Evolutionary conservation across 768 basidiomycete genomes (phyloP).

Genomic region (Boletus edulis): DNA sequence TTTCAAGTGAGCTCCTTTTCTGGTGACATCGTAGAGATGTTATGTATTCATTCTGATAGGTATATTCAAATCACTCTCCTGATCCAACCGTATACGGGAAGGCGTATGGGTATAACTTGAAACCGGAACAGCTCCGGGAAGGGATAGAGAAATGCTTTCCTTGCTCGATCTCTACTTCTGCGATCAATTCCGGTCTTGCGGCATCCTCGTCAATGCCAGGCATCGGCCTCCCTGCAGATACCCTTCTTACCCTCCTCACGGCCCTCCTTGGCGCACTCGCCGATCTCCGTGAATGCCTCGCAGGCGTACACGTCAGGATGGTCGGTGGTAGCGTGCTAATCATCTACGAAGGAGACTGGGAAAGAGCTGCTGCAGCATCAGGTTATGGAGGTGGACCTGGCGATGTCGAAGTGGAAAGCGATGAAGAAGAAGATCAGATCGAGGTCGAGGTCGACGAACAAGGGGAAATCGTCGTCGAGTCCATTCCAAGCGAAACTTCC

Average conservation of each 20-base stretch:
- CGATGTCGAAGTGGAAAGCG: constrained; percentile 22
- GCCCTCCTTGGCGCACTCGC: constrained; percentile 51
- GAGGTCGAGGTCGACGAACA: constrained; percentile 35
- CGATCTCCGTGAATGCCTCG: constrained; percentile 49
- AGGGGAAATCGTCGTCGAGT: constrained; percentile 21
- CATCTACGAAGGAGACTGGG: constrained; percentile 68
- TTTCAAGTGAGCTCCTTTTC: constrained; percentile 67
- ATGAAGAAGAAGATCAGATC: constrained; percentile 37
- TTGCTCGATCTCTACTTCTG: constrained; percentile 27
- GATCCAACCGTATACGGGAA: constrained; percentile 66
- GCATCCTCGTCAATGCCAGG: constrained; percentile 7
- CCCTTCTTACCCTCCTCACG: constrained; percentile 57
- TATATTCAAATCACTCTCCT: constrained; percentile 61
- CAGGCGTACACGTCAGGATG: constrained; percentile 68
- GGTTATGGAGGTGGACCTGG: constrained; percentile 35
- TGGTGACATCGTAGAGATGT: background rate
- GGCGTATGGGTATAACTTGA: constrained; percentile 76
- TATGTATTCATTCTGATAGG: constrained; percentile 40
- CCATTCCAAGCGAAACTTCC: constrained; percentile 3
- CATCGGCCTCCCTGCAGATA: constrained; percentile 52
- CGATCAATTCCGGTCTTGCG: constrained; percentile 4
- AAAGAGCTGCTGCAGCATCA: constrained; percentile 33
- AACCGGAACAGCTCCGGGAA: constrained; percentile 62
- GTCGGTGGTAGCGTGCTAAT: constrained; percentile 80
- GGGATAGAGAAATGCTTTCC: constrained; percentile 84